Evolutionary conservation across 1,139 yeast species (phyloP).

Genomic region (Hansenula anomala): DNA sequence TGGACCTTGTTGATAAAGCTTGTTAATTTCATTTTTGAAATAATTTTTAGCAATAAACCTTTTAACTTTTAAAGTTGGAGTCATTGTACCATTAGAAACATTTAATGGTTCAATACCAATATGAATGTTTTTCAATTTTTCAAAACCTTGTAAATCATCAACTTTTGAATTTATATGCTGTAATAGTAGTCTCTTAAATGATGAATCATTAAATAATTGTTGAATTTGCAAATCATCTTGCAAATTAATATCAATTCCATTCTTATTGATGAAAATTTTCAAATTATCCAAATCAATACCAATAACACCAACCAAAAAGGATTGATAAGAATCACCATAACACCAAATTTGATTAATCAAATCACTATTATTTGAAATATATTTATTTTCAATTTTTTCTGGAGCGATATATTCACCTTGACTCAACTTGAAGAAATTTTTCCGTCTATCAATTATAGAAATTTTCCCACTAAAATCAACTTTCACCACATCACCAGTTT

Average conservation of each 20-base stretch:
- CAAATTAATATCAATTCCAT: background rate
- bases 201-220: background rate
- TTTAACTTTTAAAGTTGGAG: slow-evolving; percentile 47
- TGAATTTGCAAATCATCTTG: background rate
- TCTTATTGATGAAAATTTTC: background rate
- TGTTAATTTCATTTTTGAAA: background rate
- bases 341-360: slow-evolving; percentile 49
- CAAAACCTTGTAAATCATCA: slow-evolving; percentile 26
- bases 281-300: slow-evolving; percentile 47
- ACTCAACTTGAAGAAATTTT: slow-evolving; percentile 15
- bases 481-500: slow-evolving; percentile 32
- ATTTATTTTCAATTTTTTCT: slow-evolving; percentile 55
- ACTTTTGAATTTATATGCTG: slow-evolving; percentile 15
- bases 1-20: background rate
- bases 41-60: slow-evolving; percentile 34
- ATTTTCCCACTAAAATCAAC: slow-evolving; percentile 24
- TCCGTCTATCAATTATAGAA: slow-evolving; percentile 32
- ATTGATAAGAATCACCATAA: slow-evolving; percentile 56
- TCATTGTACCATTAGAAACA: slow-evolving; percentile 38
- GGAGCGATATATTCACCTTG: slow-evolving; percentile 47
- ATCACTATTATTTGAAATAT: slow-evolving; percentile 45
- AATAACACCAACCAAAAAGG: slow-evolving; percentile 53
- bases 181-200: background rate
- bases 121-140: slow-evolving; percentile 38
- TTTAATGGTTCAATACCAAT: slow-evolving; percentile 43